Conservation (phyloP, 345 rosid species). For the Turnera subulata region DNA sequence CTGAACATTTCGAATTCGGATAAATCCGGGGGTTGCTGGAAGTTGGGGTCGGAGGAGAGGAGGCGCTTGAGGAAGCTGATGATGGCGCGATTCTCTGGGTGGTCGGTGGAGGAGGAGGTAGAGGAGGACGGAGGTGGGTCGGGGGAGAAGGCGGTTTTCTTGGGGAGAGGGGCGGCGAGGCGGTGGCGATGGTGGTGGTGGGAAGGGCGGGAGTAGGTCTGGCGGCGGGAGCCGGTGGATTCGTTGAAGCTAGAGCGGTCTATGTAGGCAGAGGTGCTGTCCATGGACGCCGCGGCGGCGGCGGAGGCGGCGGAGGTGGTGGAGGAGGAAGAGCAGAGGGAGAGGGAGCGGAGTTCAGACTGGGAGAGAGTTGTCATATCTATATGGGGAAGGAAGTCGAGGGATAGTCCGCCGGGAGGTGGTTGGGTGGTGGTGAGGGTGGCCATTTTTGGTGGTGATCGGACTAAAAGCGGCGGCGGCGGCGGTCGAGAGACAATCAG, state of each 20-base stretch:
- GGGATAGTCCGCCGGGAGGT: conserved; percentile 8
- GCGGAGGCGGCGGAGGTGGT: conserved; percentile 27
- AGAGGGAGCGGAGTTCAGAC: conserved; percentile 55
- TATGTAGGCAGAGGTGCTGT: conserved; percentile 29
- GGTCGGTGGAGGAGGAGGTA: conserved; percentile 32
- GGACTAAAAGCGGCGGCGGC: too few species aligned
- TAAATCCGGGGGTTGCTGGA: conserved; percentile 10
- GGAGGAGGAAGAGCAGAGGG: conserved; percentile 42
- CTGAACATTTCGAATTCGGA: conserved; percentile 23
- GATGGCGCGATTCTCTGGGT: conserved; percentile 46
- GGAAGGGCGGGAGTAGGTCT: conserved; percentile 55
- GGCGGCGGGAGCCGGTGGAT: conserved; percentile 69
- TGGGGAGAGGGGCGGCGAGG: conserved; percentile 44
- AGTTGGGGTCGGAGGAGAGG: conserved; percentile 33
- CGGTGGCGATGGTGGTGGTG: conserved; percentile 62
- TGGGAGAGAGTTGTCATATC: conserved; percentile 56
- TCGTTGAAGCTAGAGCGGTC: conserved; percentile 68
- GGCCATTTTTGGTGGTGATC: too few species aligned
- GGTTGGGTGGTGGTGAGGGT: background rate
- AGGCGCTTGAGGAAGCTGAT: conserved; percentile 41
- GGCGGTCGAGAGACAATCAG: too few species aligned
- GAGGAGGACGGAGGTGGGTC: conserved; percentile 3
- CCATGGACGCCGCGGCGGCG: conserved; percentile 23
- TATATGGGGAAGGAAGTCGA: conserved; percentile 30
- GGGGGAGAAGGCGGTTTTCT: conserved; percentile 16